Conservation (phyloP, 2,329 filamentous ascomycete genomes). For the Metarhizium humberi region DNA sequence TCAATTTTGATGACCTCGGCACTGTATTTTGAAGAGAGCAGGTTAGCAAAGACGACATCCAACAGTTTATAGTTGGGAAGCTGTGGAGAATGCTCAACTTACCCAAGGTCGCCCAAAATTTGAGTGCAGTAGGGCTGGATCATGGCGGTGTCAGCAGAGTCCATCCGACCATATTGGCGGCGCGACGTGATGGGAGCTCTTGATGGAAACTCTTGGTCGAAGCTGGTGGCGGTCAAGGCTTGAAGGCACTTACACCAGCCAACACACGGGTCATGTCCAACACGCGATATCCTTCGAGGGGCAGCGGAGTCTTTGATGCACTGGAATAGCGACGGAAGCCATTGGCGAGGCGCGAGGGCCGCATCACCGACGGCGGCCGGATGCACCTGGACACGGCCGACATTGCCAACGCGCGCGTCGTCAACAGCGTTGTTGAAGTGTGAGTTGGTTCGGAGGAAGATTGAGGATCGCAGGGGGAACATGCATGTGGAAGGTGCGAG, state of each 20-base stretch:
- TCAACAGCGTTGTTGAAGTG: neutral
- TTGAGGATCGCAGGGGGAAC: too few species aligned
- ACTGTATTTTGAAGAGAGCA: slow-evolving; percentile 30
- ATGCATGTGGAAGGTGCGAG: too few species aligned
- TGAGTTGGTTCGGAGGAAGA: neutral
- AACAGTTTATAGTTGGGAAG: too few species aligned
- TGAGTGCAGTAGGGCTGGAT: slow-evolving; percentile 90
- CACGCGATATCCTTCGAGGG: slow-evolving; percentile 78
- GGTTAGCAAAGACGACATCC: neutral
- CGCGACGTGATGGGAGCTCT: too few species aligned
- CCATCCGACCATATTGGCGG: too few species aligned
- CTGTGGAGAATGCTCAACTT: slow-evolving; percentile 22
- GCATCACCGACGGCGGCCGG: neutral
- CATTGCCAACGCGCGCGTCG: slow-evolving; percentile 3
- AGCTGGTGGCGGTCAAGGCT: neutral
- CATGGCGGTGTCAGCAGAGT: neutral
- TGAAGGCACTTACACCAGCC: slow-evolving; percentile 62
- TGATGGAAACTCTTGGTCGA: neutral
- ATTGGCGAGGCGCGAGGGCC: neutral
- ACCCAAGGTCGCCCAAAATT: slow-evolving; percentile 93
- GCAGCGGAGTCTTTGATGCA: slow-evolving; percentile 31
- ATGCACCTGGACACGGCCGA: slow-evolving; percentile 5
- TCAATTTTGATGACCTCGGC: slow-evolving; percentile 97
- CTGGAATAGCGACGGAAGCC: slow-evolving; percentile 18
- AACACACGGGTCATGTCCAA: slow-evolving; percentile 95